phyloP scores from a whole-genome alignment of 2,329 filamentous ascomycete genomes.

The Sporothrix curviconia region DNA sequence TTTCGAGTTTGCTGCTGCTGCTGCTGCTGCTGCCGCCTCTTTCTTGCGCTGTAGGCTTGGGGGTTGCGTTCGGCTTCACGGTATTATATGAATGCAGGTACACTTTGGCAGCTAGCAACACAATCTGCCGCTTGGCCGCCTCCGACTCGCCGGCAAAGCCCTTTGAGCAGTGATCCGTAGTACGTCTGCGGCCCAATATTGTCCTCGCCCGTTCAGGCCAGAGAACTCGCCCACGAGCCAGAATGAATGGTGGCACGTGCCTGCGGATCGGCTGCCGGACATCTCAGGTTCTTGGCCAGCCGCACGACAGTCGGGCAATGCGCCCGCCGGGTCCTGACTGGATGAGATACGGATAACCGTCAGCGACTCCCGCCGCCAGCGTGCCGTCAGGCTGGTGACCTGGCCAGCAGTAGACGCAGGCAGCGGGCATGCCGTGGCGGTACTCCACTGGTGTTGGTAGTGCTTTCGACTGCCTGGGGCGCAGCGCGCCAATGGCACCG shows the following conservation, averaged over 20 bases:
- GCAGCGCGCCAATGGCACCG: constrained; percentile 87
- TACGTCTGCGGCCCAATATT: constrained; percentile 92
- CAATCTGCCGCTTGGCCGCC: constrained; percentile 80
- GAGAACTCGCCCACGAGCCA: constrained; percentile 97
- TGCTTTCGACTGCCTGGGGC: constrained; percentile 61
- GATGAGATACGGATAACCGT: constrained; percentile 95
- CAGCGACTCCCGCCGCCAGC: constrained; percentile 82
- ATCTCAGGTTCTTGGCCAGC: constrained; percentile 84
- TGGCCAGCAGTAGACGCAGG: constrained; percentile 74
- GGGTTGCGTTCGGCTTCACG: constrained; percentile 26
- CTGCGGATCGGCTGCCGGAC: constrained; percentile 76
- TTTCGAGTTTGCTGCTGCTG: no score
- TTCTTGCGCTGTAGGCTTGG: constrained; percentile 15
- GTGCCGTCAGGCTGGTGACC: constrained; percentile 83
- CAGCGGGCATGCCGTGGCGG: constrained; percentile 67
- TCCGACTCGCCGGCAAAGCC: constrained; percentile 80
- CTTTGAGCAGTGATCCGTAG: constrained; percentile 73
- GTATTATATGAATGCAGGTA: constrained; percentile 85
- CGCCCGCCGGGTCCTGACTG: constrained; percentile 76
- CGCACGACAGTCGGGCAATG: constrained; percentile 83
- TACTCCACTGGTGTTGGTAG: not conserved
- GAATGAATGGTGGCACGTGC: constrained; percentile 89
- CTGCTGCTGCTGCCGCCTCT: no score
- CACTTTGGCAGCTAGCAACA: constrained; percentile 91
- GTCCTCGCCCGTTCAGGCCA: constrained; percentile 67